A percentile compares a stretch with the other conserved stretches of the same genome.
phyloP scores from a whole-genome alignment of 805 yeast genomes.

The Zygosaccharomyces rouxii region DNA sequence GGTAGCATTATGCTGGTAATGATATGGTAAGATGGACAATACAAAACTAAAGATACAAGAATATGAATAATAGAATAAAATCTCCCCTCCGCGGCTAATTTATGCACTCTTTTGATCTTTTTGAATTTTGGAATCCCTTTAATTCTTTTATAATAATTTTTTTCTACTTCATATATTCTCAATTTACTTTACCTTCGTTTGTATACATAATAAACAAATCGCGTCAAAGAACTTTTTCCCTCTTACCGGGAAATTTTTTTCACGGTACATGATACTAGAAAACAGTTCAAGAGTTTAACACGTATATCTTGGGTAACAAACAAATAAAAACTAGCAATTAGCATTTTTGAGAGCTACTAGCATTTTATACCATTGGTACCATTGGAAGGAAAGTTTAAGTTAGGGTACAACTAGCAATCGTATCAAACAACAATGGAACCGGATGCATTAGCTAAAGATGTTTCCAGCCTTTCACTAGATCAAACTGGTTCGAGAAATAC shows the following conservation, averaged over 20 bases:
- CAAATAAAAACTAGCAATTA: neutral
- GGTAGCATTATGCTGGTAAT: neutral
- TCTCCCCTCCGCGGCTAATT: neutral
- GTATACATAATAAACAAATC: slow-evolving; percentile 1
- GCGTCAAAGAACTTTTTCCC: slow-evolving; percentile 1
- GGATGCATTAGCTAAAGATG: slow-evolving; percentile 16
- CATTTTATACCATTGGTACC: neutral
- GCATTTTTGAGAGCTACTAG: neutral
- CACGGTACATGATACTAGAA: neutral
- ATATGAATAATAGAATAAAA: no score
- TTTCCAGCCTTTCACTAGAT: slow-evolving; percentile 24
- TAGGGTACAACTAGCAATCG: no score
- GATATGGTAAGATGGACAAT: neutral
- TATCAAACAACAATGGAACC: slow-evolving; percentile 10
- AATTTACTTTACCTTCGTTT: neutral
- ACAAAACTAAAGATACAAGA: no score
- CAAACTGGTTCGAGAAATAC: slow-evolving; percentile 12
- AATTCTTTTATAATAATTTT: neutral
- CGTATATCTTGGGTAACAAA: neutral
- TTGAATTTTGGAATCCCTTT: neutral
- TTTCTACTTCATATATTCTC: neutral
- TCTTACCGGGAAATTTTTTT: neutral
- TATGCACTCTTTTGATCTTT: neutral
- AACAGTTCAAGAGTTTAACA: slow-evolving; percentile 1
- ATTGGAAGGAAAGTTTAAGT: no score